Evolutionary conservation across 139 green algal species (phyloP).

Genomic region (Zygnema cylindricum): DNA sequence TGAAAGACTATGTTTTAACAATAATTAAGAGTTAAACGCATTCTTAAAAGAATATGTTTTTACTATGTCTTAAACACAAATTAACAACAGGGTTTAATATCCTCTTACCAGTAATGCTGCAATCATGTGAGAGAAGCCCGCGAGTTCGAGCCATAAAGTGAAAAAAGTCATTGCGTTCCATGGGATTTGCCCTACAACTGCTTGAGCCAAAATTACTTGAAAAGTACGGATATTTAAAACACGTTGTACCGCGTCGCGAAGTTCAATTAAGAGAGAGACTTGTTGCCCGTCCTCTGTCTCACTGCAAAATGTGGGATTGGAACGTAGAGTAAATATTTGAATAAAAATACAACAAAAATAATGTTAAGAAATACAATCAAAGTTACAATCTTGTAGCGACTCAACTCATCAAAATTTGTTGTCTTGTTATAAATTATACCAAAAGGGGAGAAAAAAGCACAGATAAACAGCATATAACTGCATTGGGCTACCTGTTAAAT

Average conservation of each 20-base stretch:
- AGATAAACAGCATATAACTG: too few species aligned
- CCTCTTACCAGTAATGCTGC: slow-evolving; percentile 63
- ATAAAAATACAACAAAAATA: not conserved
- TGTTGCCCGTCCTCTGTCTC: slow-evolving; percentile 8
- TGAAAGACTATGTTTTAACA: too few species aligned
- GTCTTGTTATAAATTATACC: too few species aligned
- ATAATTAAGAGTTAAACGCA: too few species aligned
- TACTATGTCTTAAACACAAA: too few species aligned
- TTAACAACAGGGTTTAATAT: too few species aligned
- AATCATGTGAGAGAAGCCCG: slow-evolving; percentile 70
- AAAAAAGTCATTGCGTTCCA: slow-evolving; percentile 61
- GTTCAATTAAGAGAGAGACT: too few species aligned
- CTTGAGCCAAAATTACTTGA: slow-evolving; percentile 58
- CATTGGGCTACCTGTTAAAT: too few species aligned
- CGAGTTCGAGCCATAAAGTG: slow-evolving; percentile 60
- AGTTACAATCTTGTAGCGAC: not conserved
- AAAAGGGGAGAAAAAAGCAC: too few species aligned
- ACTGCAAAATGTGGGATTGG: not conserved
- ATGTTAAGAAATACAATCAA: not conserved
- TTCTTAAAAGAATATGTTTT: too few species aligned
- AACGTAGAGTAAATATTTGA: not conserved
- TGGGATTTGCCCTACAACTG: slow-evolving; percentile 49
- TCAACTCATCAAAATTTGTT: too few species aligned
- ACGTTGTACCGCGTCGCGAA: not conserved
- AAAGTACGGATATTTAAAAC: slow-evolving; percentile 53